Percentiles rank a stretch among this genome's conserved stretches.
Evolutionary conservation across 1,139 yeast genomes (phyloP).

Genomic region (Arxiozyma heterogenica): DNA sequence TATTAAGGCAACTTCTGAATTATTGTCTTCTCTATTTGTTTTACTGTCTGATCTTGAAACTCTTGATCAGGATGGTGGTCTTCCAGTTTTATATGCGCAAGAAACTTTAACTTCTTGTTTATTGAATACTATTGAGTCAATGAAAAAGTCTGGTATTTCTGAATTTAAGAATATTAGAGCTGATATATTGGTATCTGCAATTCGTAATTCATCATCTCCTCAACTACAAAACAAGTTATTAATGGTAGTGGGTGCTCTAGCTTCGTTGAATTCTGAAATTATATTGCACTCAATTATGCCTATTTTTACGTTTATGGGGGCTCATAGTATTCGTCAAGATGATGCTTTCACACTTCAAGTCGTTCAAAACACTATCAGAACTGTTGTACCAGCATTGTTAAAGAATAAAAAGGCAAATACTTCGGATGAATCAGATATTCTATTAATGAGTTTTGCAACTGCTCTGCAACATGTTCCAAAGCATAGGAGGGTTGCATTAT

Average conservation of each 20-base stretch:
- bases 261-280: slow-evolving; percentile 81
- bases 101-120: slow-evolving; percentile 85
- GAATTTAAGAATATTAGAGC: slow-evolving; percentile 75
- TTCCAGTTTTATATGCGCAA: slow-evolving; percentile 85
- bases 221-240: slow-evolving; percentile 87
- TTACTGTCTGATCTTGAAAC: slow-evolving; percentile 79
- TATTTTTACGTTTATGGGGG: slow-evolving; percentile 97
- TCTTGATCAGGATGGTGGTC: slow-evolving; percentile 80
- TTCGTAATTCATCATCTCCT: slow-evolving; percentile 81
- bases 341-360: slow-evolving; percentile 91
- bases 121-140: slow-evolving; percentile 54
- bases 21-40: slow-evolving; percentile 53
- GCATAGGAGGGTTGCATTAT: slow-evolving; percentile 84
- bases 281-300: slow-evolving; percentile 97
- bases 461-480: slow-evolving; percentile 95
- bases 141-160: slow-evolving; percentile 36
- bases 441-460: slow-evolving; percentile 79
- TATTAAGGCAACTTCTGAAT: slow-evolving; percentile 39
- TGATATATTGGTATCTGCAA: slow-evolving; percentile 82
- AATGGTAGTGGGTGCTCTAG: slow-evolving; percentile 78
- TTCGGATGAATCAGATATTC: slow-evolving; percentile 66
- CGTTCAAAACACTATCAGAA: slow-evolving; percentile 81
- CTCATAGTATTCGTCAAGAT: slow-evolving; percentile 92
- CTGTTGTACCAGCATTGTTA: slow-evolving; percentile 86
- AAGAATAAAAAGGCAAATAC: slow-evolving; percentile 44